Base-by-base conservation (phyloP, 106 monocot species). In the Chionographis japonica region DNA sequence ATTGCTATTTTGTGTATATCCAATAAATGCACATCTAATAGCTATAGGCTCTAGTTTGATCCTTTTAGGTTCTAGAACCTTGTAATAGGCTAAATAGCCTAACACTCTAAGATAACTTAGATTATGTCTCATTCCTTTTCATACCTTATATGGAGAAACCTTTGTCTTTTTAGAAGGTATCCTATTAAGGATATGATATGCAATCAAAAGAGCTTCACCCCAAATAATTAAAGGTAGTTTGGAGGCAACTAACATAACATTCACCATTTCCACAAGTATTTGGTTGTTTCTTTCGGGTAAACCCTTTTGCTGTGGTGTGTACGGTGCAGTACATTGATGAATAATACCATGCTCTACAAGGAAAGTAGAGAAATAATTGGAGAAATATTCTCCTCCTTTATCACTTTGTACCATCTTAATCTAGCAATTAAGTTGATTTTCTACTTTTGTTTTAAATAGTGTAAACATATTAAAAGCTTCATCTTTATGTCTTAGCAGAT, bases 331-430 rank as follows among this genome's bases (percentile, higher is more conserved):
- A 12, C 39, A 65, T 4, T 65, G 64, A 65, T 65, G 64, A 10
- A 65, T 65, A 43, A 46, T 65, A 17, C 36, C 36, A 46, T 50
- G 38, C 18, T 65, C 64, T 65, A 49, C 64, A 65, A 2, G 46
- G 18, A 40, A 65, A 15, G 5, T 15, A 43, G 1, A 41, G 43
- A 65, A 65, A 14, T 65, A 2, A 41, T 16, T 65, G 14, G 64
- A 65, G 18, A 65, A 46, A 20, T 15, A 15, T 58, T 58, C 19
- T 58, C 3, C 16, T 20, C 7, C 14, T 0, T 1, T 27, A 27
- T 56, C 56, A 56, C 56, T 56, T 2, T 15, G 56, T 0, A 56
- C 0, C 10, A 56, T 16, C n/a, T 56, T 56, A 56, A 65, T 65
- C 19, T 65, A 3, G 3, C 13, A 1, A 13, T 41, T 17, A 4